Conservation (phyloP, 2,329 filamentous ascomycete species). For the Fusarium torreyae region DNA sequence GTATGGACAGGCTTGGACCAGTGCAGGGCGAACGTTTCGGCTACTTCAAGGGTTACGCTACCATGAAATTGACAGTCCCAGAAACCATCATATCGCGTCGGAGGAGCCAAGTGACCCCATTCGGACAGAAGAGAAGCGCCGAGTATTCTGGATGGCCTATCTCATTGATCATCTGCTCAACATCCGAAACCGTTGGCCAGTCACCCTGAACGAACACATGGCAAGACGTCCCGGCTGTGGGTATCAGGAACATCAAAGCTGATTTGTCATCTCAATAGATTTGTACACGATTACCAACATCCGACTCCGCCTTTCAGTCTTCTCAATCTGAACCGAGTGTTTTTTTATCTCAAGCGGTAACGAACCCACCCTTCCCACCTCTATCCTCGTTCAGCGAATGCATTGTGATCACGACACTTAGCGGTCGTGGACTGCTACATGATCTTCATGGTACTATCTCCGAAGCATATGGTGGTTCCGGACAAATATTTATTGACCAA, state of each 20-base stretch:
- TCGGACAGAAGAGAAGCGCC: background rate
- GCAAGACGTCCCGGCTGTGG: background rate
- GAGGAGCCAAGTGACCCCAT: no score
- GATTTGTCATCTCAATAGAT: background rate
- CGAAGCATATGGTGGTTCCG: background rate
- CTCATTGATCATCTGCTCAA: background rate
- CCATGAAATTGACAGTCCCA: constrained; percentile 1
- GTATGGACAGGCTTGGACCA: constrained; percentile 1
- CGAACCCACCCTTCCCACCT: background rate
- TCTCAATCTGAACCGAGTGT: no score
- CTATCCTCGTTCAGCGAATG: background rate
- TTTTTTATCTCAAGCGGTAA: background rate
- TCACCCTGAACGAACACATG: background rate
- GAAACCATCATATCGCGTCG: background rate
- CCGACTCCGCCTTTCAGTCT: background rate
- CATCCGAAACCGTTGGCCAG: background rate
- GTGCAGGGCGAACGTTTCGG: background rate
- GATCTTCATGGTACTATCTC: background rate
- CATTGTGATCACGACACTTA: background rate
- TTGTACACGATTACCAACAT: background rate
- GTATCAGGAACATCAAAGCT: background rate
- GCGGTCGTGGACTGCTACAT: background rate
- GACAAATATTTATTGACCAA: background rate
- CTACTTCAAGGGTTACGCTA: background rate
- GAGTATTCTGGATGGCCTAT: constrained; percentile 4